phyloP scores from a whole-genome alignment of 495 filamentous ascomycete species.

The Aspergillus conjunctus region DNA sequence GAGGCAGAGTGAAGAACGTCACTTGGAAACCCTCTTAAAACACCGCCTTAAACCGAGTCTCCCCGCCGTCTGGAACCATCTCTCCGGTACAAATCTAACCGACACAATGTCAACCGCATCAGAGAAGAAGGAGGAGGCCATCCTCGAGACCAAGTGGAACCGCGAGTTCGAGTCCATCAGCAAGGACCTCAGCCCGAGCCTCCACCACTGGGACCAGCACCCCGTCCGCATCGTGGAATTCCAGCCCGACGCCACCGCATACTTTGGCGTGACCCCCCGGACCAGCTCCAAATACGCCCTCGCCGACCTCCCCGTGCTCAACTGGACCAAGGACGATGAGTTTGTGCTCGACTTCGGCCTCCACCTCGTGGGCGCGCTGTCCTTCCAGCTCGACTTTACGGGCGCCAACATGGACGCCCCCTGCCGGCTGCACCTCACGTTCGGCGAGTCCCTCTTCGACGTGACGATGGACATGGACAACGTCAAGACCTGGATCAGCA shows the following conservation, averaged over 20 bases:
- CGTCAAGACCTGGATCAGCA: neutral
- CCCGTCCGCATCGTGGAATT: neutral
- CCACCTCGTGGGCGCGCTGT: neutral
- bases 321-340: neutral
- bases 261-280: neutral
- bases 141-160: neutral
- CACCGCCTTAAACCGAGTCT: too few species aligned
- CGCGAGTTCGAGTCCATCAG: neutral
- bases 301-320: neutral
- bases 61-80: too few species aligned
- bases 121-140: neutral
- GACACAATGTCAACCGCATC: too few species aligned
- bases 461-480: slow-evolving; percentile 1
- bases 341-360: neutral
- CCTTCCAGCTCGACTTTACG: neutral
- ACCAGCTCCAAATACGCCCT: neutral
- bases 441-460: neutral
- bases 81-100: too few species aligned
- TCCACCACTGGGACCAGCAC: neutral
- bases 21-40: too few species aligned
- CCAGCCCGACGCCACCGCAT: neutral
- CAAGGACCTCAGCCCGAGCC: neutral
- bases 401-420: neutral
- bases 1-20: too few species aligned
- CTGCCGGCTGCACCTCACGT: neutral